Conservation (phyloP, 768 basidiomycete genomes). For the Trichaptum fuscoviolaceum region DNA sequence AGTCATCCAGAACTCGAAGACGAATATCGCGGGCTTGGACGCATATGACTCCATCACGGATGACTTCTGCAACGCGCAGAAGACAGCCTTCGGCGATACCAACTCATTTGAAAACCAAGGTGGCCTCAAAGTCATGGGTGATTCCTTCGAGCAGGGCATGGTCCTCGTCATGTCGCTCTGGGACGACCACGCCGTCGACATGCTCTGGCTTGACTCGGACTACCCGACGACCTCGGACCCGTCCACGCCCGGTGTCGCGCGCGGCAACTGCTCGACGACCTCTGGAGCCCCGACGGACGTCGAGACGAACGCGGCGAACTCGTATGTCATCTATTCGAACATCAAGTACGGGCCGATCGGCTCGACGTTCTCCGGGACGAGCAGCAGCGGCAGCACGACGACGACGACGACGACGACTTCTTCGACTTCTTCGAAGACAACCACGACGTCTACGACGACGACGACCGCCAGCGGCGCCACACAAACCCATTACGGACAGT, state of each 20-base stretch:
- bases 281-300: slow-evolving; percentile 43
- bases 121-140: slow-evolving; percentile 32
- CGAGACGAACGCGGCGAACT: slow-evolving; percentile 32
- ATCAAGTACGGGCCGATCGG: slow-evolving; percentile 48
- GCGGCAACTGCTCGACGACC: slow-evolving; percentile 44
- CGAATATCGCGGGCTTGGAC: slow-evolving; percentile 39
- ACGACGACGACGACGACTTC: slow-evolving; percentile 6
- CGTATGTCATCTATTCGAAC: slow-evolving; percentile 48
- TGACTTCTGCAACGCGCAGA: slow-evolving; percentile 41
- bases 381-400: slow-evolving; percentile 6
- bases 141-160: slow-evolving; percentile 36
- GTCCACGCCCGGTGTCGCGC: slow-evolving; percentile 35
- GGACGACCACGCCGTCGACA: slow-evolving; percentile 50
- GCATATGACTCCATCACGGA: slow-evolving; percentile 43
- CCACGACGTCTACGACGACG: slow-evolving; percentile 10
- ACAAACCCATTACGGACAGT: slow-evolving; percentile 17
- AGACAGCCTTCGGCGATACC: slow-evolving; percentile 39
- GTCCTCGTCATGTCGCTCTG: slow-evolving; percentile 46
- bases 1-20: slow-evolving; percentile 46
- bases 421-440: slow-evolving; percentile 2
- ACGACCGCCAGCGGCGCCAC: slow-evolving; percentile 9
- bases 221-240: slow-evolving; percentile 35
- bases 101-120: slow-evolving; percentile 37
- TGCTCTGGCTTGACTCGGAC: slow-evolving; percentile 54
- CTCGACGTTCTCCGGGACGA: slow-evolving; percentile 32